phyloP scores from a whole-genome alignment of 345 rosid species.

The Eucalyptus pauciflora region DNA sequence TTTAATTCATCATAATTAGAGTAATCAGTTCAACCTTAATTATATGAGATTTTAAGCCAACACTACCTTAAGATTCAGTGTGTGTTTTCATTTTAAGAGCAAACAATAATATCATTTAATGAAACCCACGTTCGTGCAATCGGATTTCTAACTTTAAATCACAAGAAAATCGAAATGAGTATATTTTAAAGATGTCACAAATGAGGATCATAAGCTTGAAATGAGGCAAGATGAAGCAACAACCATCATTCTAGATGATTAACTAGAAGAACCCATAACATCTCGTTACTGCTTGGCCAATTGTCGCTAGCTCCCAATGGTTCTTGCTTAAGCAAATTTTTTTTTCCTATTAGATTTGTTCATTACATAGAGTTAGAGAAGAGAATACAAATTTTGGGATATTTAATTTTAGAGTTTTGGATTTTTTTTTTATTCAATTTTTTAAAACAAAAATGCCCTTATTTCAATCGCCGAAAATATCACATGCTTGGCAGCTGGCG shows the following conservation, averaged over 20 bases:
- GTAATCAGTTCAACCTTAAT: not conserved
- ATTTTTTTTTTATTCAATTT: not conserved
- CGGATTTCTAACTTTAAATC: not conserved
- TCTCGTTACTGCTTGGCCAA: not conserved
- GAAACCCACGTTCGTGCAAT: not conserved
- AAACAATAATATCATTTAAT: not conserved
- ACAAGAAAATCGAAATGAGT: not conserved
- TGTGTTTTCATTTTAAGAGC: not conserved
- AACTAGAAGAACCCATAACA: too few species aligned
- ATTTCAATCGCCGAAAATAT: not conserved
- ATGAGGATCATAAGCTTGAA: not conserved
- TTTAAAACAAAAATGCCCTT: not conserved
- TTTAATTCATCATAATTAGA: not conserved
- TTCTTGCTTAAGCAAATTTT: not conserved
- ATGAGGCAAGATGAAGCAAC: not conserved
- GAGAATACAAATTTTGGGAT: not conserved
- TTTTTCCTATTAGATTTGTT: not conserved
- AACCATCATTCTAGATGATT: too few species aligned
- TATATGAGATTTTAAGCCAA: not conserved
- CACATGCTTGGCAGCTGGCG: fast-evolving
- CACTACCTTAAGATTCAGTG: not conserved
- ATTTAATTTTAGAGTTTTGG: not conserved
- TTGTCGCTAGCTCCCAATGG: fast-evolving
- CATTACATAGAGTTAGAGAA: not conserved
- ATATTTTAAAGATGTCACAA: not conserved